phyloP scores from a whole-genome alignment of 208 protist genomes.

The Trypanosoma scelopori region DNA sequence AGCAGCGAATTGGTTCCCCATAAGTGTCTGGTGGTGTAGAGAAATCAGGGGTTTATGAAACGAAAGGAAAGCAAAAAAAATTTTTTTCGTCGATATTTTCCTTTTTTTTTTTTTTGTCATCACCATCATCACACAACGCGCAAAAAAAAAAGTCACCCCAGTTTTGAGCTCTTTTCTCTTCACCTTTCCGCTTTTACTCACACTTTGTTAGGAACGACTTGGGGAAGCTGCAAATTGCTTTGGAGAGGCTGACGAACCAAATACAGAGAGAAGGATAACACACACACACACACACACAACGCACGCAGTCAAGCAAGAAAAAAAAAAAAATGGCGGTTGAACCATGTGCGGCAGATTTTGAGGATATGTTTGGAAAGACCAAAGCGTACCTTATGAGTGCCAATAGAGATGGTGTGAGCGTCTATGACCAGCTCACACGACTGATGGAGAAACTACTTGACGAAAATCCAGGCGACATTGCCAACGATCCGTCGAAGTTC shows the following conservation, averaged over 20 bases:
- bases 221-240: neutral
- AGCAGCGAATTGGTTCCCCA: conserved; percentile 29
- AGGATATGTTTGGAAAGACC: conserved; percentile 73
- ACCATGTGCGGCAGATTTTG: conserved; percentile 34
- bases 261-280: neutral
- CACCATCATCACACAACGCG: no score
- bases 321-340: conserved; percentile 27
- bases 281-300: conserved; percentile 1
- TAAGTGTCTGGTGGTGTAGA: conserved; percentile 3
- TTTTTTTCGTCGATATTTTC: neutral
- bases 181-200: conserved; percentile 4
- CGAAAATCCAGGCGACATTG: conserved; percentile 72
- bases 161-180: neutral
- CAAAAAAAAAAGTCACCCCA: no score
- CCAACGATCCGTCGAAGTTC: conserved; percentile 67
- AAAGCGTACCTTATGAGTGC: conserved; percentile 90
- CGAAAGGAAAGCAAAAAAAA: neutral
- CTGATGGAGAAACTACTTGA: conserved; percentile 85
- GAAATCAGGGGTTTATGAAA: neutral
- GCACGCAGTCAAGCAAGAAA: no score
- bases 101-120: conserved; percentile 23
- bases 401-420: conserved; percentile 86
- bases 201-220: conserved; percentile 19
- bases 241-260: neutral
- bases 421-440: conserved; percentile 90